A percentile compares a stretch with the other conserved stretches of the same genome.
These are phyloP conservation scores for Chalciporus sp. DNA, from an alignment of 1,284 basidiomycete genomes.

Conservation along the genomic window DNA sequence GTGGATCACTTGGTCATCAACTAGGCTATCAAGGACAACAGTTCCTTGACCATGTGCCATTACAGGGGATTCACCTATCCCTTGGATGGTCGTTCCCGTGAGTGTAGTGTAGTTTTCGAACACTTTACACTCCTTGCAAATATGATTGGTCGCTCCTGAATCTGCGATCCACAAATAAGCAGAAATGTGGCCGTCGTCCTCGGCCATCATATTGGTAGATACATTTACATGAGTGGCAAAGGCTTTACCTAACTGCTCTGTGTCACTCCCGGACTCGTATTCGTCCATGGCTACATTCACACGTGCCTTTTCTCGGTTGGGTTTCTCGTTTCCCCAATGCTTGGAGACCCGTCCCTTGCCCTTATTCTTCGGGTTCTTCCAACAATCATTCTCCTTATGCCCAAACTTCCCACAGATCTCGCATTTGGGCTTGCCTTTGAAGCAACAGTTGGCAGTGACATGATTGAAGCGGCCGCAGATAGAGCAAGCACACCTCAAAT, in stretches of 20 bases:
- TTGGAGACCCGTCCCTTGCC: neutral
- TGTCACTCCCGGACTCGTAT: neutral
- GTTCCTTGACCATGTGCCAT: neutral
- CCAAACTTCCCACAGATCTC: neutral
- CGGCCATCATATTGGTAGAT: neutral
- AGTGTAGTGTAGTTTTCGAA: too few species aligned
- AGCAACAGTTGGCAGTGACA: neutral
- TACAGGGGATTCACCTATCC: too few species aligned
- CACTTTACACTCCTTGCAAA: too few species aligned
- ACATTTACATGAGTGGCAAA: neutral
- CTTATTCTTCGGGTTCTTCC: neutral
- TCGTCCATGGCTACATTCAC: neutral
- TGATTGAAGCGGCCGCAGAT: neutral
- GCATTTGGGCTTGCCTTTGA: constrained; percentile 1
- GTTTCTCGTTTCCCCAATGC: neutral
- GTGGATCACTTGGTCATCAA: neutral
- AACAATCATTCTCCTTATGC: neutral
- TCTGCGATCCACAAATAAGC: constrained; percentile 5
- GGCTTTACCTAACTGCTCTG: neutral
- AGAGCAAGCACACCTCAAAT: too few species aligned
- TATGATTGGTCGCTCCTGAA: neutral
- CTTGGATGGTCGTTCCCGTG: too few species aligned
- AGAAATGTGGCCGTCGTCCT: neutral
- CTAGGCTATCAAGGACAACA: neutral
- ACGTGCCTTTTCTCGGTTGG: neutral